Conservation (phyloP, 2,329 filamentous ascomycete species). For the Botrytis fragariae region DNA sequence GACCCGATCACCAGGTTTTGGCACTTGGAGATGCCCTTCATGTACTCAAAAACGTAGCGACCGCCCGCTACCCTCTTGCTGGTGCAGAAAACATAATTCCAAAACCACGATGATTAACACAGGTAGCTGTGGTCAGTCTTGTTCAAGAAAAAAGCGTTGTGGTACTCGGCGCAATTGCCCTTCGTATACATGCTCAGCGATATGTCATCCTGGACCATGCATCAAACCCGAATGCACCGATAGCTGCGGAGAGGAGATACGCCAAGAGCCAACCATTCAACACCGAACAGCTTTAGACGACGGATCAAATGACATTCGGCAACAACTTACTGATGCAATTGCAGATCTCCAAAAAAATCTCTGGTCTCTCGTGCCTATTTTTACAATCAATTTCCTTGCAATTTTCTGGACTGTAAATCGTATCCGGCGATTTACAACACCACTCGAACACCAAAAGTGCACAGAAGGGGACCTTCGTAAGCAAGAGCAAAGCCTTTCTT, state of each 20-base stretch:
- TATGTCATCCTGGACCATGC: conserved; percentile 15
- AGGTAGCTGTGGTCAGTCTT: neutral
- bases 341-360: neutral
- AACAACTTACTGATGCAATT: neutral
- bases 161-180: neutral
- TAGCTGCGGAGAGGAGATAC: neutral
- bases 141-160: neutral
- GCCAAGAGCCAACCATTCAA: too few relatives aligned
- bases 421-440: neutral
- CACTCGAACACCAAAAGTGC: neutral
- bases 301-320: neutral
- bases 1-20: too few relatives aligned
- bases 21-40: neutral
- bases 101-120: neutral
- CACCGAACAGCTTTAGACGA: neutral
- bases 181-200: neutral
- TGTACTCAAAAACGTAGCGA: neutral
- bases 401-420: neutral
- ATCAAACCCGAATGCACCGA: neutral
- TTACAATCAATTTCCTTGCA: neutral
- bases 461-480: neutral
- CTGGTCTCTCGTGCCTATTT: too few relatives aligned
- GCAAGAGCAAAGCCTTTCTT: neutral
- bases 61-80: neutral
- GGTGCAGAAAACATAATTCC: neutral